Conservation (phyloP, 2,329 filamentous ascomycete genomes). For the Neonectria hederae region DNA sequence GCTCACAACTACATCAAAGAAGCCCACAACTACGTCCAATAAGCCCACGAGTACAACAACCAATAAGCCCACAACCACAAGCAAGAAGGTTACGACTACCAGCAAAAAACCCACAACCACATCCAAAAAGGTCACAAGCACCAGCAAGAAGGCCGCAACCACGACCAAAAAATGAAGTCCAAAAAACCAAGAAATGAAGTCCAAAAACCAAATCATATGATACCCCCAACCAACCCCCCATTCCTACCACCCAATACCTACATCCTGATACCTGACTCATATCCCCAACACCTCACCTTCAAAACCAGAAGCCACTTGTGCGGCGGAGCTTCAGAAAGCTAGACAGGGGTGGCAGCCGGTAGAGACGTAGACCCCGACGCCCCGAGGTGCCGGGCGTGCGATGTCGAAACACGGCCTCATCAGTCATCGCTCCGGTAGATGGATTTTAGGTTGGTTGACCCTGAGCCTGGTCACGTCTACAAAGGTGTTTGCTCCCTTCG, state of each 20-base stretch:
- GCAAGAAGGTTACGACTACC: neutral
- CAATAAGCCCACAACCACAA: neutral
- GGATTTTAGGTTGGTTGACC: slow-evolving; percentile 13
- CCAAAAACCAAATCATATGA: neutral
- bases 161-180: neutral
- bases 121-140: neutral
- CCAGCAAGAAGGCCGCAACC: neutral
- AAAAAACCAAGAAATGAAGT: neutral
- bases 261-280: neutral
- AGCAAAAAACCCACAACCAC: neutral
- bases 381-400: neutral
- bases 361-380: neutral
- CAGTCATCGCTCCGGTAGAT: neutral
- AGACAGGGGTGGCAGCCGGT: neutral
- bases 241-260: too few relatives aligned
- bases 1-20: neutral
- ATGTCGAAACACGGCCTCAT: neutral
- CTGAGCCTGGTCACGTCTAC: neutral
- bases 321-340: too few relatives aligned
- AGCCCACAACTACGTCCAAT: neutral
- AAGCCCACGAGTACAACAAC: neutral
- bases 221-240: neutral
- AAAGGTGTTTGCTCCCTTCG: neutral
- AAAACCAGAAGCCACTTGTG: neutral
- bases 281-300: neutral